Conservation (phyloP, 768 basidiomycete genomes). For the Collybia sp. region DNA sequence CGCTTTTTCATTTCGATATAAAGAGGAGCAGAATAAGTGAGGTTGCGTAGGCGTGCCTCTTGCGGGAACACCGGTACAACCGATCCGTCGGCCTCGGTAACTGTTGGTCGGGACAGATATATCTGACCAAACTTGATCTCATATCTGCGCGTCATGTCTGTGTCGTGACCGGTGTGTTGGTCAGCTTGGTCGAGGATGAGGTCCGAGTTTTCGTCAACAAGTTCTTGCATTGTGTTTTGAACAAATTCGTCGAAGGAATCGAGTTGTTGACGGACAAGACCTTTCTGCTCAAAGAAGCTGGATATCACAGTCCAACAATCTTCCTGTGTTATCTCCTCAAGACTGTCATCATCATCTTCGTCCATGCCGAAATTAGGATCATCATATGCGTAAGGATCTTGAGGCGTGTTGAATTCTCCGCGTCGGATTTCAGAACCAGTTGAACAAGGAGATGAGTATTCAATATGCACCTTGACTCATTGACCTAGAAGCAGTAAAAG, state of each 20-base stretch:
- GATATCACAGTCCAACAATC: conserved; percentile 96
- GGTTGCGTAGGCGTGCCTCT: conserved; percentile 89
- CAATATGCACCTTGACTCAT: conserved; percentile 51
- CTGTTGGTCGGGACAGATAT: conserved; percentile 90
- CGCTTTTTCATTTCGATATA: conserved; percentile 95
- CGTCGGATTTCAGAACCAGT: conserved; percentile 26
- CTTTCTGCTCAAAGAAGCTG: conserved; percentile 95
- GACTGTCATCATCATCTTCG: conserved; percentile 44
- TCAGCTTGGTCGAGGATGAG: conserved; percentile 95
- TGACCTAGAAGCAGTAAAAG: too few species aligned
- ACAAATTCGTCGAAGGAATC: conserved; percentile 99
- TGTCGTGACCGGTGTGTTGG: conserved; percentile 88
- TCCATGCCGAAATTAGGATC: conserved; percentile 52
- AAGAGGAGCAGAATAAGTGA: conserved; percentile 94
- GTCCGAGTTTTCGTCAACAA: conserved; percentile 95
- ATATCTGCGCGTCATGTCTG: conserved; percentile 83
- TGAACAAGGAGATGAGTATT: conserved; percentile 14
- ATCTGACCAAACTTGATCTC: conserved; percentile 98
- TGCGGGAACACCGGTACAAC: conserved; percentile 95
- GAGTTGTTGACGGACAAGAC: conserved; percentile 95
- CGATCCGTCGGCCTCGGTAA: conserved; percentile 93
- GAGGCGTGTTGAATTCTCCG: conserved; percentile 42
- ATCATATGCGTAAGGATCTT: conserved; percentile 57
- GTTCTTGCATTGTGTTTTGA: conserved; percentile 98
- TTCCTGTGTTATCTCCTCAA: conserved; percentile 84